These are phyloP conservation scores for Flaveria floridana DNA, from an alignment of 140 eudicot genomes.

Conservation along the genomic window DNA sequence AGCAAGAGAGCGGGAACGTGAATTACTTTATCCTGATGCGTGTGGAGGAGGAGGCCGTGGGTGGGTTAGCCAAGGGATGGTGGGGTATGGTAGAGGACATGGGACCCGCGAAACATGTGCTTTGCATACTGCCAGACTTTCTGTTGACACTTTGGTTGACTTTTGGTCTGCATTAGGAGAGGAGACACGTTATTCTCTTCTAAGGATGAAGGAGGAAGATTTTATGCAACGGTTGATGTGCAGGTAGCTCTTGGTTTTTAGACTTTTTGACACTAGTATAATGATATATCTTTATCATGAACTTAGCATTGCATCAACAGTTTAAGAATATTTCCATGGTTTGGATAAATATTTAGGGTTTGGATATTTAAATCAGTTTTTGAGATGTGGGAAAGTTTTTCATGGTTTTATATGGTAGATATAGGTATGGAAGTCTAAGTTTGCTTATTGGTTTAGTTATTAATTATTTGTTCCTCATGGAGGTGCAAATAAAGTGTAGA, in stretches of 20 bases:
- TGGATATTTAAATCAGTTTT: neutral
- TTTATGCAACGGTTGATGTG: slow-evolving; percentile 88
- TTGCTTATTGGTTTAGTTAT: neutral
- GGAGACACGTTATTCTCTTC: slow-evolving; percentile 76
- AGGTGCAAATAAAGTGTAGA: slow-evolving; percentile 1
- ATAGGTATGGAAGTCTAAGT: neutral
- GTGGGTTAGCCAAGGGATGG: slow-evolving; percentile 90
- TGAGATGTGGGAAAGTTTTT: neutral
- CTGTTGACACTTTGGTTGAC: slow-evolving; percentile 92
- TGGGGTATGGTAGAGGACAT: slow-evolving; percentile 88
- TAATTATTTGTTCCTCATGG: neutral
- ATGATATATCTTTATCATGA: slow-evolving; percentile 7
- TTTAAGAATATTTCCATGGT: neutral
- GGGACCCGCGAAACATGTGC: slow-evolving; percentile 93
- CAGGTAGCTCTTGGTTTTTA: slow-evolving; percentile 49
- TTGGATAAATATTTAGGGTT: too few relatives aligned
- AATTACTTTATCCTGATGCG: slow-evolving; percentile 88
- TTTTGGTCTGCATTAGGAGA: slow-evolving; percentile 97
- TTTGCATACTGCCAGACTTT: slow-evolving; percentile 89
- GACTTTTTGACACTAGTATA: slow-evolving; percentile 9
- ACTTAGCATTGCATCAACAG: neutral
- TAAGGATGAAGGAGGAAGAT: slow-evolving; percentile 97
- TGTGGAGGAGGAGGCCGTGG: slow-evolving; percentile 98
- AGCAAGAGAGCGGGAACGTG: slow-evolving; percentile 90
- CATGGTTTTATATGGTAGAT: neutral